Evolutionary conservation across 306 rosid species (phyloP).

Genomic region (Casuarina cunninghamiana): DNA sequence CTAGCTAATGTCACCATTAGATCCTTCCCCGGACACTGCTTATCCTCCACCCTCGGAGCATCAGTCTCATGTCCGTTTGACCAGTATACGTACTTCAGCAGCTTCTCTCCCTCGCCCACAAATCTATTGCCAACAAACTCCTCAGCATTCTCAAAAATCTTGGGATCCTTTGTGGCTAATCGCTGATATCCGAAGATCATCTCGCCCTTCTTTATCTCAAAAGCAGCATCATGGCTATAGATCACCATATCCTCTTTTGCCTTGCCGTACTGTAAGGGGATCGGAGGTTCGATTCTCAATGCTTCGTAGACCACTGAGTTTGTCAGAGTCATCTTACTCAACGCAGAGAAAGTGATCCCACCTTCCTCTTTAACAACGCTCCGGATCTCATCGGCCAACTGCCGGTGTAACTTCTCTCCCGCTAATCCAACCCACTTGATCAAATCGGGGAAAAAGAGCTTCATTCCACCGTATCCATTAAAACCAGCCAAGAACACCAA

Average conservation of each 20-base stretch:
- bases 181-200: slow-evolving; percentile 75
- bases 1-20: slow-evolving; percentile 32
- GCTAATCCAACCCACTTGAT: slow-evolving; percentile 63
- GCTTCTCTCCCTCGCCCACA: slow-evolving; percentile 34
- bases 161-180: slow-evolving; percentile 64
- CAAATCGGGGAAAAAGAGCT: slow-evolving; percentile 51
- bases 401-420: slow-evolving; percentile 46
- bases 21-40: slow-evolving; percentile 49
- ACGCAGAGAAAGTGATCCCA: slow-evolving; percentile 31
- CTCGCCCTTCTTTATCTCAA: slow-evolving; percentile 68
- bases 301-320: slow-evolving; percentile 68
- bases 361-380: slow-evolving; percentile 43
- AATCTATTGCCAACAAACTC: slow-evolving; percentile 45
- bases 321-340: slow-evolving; percentile 57
- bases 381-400: slow-evolving; percentile 57
- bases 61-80: slow-evolving; percentile 46
- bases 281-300: slow-evolving; percentile 70
- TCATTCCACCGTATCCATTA: slow-evolving; percentile 68
- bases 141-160: slow-evolving; percentile 47
- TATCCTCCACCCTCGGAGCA: slow-evolving; percentile 35
- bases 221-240: slow-evolving; percentile 52
- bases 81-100: slow-evolving; percentile 51
- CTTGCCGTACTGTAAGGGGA: slow-evolving; percentile 64
- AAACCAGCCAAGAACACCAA: slow-evolving; percentile 53
- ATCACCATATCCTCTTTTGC: slow-evolving; percentile 66